Evolutionary conservation across 306 rosid species (phyloP), one percentile per base, ranked within the genome.

Genomic region (Begonia masoniana): DNA sequence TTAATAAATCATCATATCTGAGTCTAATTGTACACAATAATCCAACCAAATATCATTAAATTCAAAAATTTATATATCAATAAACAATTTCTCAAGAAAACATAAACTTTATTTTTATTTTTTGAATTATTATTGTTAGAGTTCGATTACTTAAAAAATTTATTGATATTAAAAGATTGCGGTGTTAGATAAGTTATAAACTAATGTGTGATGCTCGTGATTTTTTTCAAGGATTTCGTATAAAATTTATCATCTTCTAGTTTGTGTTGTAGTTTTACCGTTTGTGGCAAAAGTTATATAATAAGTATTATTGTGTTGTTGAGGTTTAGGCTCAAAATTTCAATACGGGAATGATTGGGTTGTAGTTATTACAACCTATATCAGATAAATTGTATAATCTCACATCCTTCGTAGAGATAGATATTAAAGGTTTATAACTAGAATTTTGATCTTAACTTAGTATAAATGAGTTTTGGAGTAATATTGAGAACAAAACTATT

Each of bases 331-430:
- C 24, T 21, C 24, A 2, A 21, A 21, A 21, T 21, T 21, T 21
- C 24, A 21, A 21, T 2, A 21, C 4, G 24, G 62, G 54, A 63
- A 63, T 71, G 66, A 67, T 75, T 67, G 56, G 56, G 68, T 51
- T 64, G 56, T 49, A 39, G 66, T 56, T 57, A 54, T 47, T 50
- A 47, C 50, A 68, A 63, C 68, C 68, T 50, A 52, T 16, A 14
- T 41, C 47, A 58, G 69, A 59, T 57, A 65, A 65, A 46, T 48
- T 15, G 12, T 17, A 13, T 3, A 23, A 3, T 17, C 3, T 4
- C 10, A 21, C 10, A 41, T 13, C 2, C 2, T 3, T 10, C 2
- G 24, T 21, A 21, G 4, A 21, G 24, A 3, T 21, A 21, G 24
- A 17, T 4, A 12, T 42, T 19, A 17, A 51, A 4, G 9, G 2